Conservation (phyloP, 1,284 basidiomycete species). For the Irpex lacteus region DNA sequence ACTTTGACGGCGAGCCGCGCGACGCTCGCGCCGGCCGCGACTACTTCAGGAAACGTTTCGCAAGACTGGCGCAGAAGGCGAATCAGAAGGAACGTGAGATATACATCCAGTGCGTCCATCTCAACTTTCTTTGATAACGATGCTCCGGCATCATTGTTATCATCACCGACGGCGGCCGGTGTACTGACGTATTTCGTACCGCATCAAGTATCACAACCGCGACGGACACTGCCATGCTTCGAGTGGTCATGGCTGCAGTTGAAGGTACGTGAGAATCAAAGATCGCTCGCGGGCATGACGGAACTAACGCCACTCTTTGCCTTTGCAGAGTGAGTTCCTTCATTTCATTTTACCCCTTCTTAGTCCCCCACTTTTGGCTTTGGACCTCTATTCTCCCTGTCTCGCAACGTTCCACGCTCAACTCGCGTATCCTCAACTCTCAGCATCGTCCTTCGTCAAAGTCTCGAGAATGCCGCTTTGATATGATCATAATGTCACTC, state of each 20-base stretch:
- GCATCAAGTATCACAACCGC: slow-evolving; percentile 80
- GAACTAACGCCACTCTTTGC: slow-evolving; percentile 17
- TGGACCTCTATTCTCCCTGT: slow-evolving; percentile 17
- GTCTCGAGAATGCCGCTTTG: slow-evolving; percentile 42
- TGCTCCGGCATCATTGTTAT: neutral
- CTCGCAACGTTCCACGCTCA: slow-evolving; percentile 24
- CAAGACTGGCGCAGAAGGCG: slow-evolving; percentile 77
- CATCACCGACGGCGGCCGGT: neutral
- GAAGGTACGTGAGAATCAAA: slow-evolving; percentile 59
- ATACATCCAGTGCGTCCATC: slow-evolving; percentile 77
- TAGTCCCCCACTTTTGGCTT: slow-evolving; percentile 22
- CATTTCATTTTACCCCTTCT: slow-evolving; percentile 29
- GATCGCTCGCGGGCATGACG: neutral
- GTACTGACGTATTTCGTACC: slow-evolving; percentile 9
- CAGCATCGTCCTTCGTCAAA: slow-evolving; percentile 45
- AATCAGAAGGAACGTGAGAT: slow-evolving; percentile 86
- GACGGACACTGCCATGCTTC: slow-evolving; percentile 88
- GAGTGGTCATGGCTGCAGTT: slow-evolving; percentile 92
- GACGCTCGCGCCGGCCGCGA: slow-evolving; percentile 78
- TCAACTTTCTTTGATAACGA: slow-evolving; percentile 2
- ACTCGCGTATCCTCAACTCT: slow-evolving; percentile 23
- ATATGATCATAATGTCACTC: slow-evolving; percentile 29
- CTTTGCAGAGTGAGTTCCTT: slow-evolving; percentile 71
- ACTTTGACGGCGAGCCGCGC: slow-evolving; percentile 70
- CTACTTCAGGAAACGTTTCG: slow-evolving; percentile 90